Conservation (phyloP, 108 stramenopile genomes). For the Pseudonitzschia delicatissima region DNA sequence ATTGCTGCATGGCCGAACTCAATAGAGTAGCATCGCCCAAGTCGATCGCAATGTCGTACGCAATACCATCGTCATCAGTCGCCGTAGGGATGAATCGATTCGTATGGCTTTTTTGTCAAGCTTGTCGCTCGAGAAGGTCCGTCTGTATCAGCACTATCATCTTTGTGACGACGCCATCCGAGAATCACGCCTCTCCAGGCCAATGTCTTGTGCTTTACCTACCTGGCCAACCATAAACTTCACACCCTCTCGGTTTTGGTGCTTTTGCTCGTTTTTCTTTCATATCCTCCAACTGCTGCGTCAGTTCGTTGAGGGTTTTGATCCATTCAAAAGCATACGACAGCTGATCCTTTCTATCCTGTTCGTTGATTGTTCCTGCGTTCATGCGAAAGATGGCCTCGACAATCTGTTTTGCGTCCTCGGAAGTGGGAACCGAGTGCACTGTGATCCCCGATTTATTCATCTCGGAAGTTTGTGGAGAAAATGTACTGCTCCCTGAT, state of each 20-base stretch:
- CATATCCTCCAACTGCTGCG: conserved; percentile 40
- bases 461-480: conserved; percentile 34
- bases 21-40: conserved; percentile 56
- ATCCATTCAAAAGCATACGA: conserved; percentile 70
- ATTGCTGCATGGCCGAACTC: conserved; percentile 15
- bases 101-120: conserved; percentile 67
- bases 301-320: conserved; percentile 66
- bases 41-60: conserved; percentile 64
- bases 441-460: conserved; percentile 43
- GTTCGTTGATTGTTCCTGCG: conserved; percentile 20
- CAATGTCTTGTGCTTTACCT: conserved; percentile 56
- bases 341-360: conserved; percentile 42
- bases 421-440: conserved; percentile 46
- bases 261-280: conserved; percentile 23
- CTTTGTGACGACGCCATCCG: conserved; percentile 49
- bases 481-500: neutral
- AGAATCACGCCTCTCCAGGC: conserved; percentile 73
- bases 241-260: conserved; percentile 38
- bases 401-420: conserved; percentile 47
- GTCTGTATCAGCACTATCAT: neutral
- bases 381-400: conserved; percentile 70
- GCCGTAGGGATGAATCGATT: neutral
- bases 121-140: conserved; percentile 36
- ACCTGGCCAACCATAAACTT: conserved; percentile 70
- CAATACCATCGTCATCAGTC: conserved; percentile 25